A percentile compares a stretch with the other conserved stretches of the same genome.
phyloP scores from a whole-genome alignment of 257 asterid species.

The Penstemon barbatus region DNA sequence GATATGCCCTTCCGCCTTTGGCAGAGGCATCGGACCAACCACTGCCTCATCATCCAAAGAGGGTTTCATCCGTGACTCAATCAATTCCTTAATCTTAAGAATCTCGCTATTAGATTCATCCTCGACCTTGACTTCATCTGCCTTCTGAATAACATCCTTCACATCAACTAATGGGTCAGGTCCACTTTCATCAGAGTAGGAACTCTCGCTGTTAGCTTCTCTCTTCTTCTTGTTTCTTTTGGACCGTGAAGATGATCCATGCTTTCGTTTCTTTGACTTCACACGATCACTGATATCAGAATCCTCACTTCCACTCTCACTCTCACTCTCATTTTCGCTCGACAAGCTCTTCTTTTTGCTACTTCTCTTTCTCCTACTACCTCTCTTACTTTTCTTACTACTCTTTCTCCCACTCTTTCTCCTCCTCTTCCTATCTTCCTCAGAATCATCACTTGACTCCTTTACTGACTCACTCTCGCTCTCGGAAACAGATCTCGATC shows the following conservation, averaged over 20 bases:
- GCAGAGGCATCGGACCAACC: slow-evolving; percentile 96
- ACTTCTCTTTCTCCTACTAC: slow-evolving; percentile 43
- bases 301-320: slow-evolving; percentile 55
- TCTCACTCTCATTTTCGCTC: slow-evolving; percentile 45
- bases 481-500: slow-evolving; percentile 48
- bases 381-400: slow-evolving; percentile 41
- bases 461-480: slow-evolving; percentile 36
- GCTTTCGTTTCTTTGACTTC: slow-evolving; percentile 42
- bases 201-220: slow-evolving; percentile 38
- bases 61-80: slow-evolving; percentile 59
- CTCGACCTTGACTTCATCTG: slow-evolving; percentile 37
- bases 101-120: slow-evolving; percentile 52
- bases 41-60: slow-evolving; percentile 57
- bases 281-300: slow-evolving; percentile 49
- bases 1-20: slow-evolving; percentile 90
- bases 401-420: slow-evolving; percentile 37
- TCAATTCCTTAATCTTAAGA: slow-evolving; percentile 64
- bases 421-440: slow-evolving; percentile 43
- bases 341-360: slow-evolving; percentile 43
- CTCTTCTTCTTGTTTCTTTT: slow-evolving; percentile 49
- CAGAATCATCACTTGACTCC: slow-evolving; percentile 42
- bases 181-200: slow-evolving; percentile 27
- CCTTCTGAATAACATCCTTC: slow-evolving; percentile 30
- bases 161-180: slow-evolving; percentile 41
- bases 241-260: slow-evolving; percentile 43